Base-by-base conservation (phyloP, 169 alveolate genomes). In the Sarcocystis neurona region DNA sequence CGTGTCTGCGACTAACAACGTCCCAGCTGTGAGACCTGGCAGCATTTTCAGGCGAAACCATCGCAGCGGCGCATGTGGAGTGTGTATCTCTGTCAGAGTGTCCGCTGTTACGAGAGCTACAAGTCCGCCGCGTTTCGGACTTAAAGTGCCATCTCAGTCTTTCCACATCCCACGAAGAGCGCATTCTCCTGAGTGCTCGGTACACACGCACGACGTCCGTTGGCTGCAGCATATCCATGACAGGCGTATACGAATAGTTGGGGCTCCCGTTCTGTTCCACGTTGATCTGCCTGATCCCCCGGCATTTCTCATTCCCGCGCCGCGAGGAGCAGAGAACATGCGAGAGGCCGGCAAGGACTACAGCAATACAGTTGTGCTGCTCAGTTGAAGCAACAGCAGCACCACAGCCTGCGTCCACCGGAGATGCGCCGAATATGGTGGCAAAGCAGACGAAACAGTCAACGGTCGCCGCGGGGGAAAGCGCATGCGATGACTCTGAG, bases 391-490 rank as follows among this genome's bases (percentile, higher is more conserved):
- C 82, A 41, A 0, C 23, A 2, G 20, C 20, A 48, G 82, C 6
- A 32, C 82, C 53, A 2, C 56, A 34, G 56, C n/a, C n/a, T n/a
- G n/a, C n/a, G n/a, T n/a, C n/a, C n/a, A n/a, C n/a, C n/a, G 32
- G 56, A 39, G 82, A 12, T 2, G 27, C 53, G 15, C 56, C 50
- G 23, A 41, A 72, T 27, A 72, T 47, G 8, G 58, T 8, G 5
- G 82, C 34, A 32, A 72, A 72, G 34, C 43, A 72, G 56, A 43
- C 48, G 56, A 37, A 72, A 53, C 47, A 43, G 27, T 72, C 82
- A n/a, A 72, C 82, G 58, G 41, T 10, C 12, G 82, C 82, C 50
- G 58, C 15, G 82, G n/a, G n/a, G n/a, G n/a, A n/a, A n/a, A n/a
- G n/a, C n/a, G n/a, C n/a, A n/a, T n/a, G n/a, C n/a, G n/a, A n/a